Conservation (phyloP, 768 basidiomycete genomes). For the Postia placenta region DNA sequence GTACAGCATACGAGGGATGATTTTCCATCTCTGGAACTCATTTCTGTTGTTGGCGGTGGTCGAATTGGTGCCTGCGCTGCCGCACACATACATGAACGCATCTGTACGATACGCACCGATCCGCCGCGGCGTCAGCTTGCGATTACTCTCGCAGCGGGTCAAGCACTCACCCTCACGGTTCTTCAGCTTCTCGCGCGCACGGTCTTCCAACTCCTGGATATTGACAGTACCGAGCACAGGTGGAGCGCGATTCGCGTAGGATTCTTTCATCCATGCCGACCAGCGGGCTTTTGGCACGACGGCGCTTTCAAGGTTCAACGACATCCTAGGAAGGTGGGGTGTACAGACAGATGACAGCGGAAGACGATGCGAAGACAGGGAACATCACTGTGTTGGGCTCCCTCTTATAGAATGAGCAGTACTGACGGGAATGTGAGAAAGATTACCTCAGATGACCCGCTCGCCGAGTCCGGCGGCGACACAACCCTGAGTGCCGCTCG, state of each 20-base stretch:
- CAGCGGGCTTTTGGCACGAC: background rate
- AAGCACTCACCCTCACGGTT: constrained; percentile 41
- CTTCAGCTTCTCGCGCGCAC: constrained; percentile 57
- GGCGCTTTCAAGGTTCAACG: background rate
- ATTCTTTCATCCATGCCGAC: background rate
- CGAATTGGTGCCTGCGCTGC: constrained; percentile 65
- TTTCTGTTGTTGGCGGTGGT: constrained; percentile 64
- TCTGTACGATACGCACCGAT: constrained; percentile 24
- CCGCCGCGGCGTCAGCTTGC: background rate
- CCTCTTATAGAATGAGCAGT: background rate
- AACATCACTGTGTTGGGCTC: background rate
- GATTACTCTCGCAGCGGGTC: background rate
- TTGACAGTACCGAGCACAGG: constrained; percentile 50
- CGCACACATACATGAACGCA: constrained; percentile 71
- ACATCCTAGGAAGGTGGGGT: background rate
- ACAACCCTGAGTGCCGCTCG: too few species aligned
- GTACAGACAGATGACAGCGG: background rate
- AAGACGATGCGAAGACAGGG: background rate
- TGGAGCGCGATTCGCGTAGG: constrained; percentile 9
- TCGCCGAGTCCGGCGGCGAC: too few species aligned
- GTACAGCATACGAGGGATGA: constrained; percentile 78
- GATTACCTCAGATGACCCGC: too few species aligned
- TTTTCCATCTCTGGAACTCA: constrained; percentile 60
- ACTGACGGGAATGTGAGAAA: too few species aligned
- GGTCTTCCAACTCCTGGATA: constrained; percentile 58